These are phyloP conservation scores for Parsonsia alboflavescens DNA, from an alignment of 257 asterid genomes.

Conservation along the genomic window DNA sequence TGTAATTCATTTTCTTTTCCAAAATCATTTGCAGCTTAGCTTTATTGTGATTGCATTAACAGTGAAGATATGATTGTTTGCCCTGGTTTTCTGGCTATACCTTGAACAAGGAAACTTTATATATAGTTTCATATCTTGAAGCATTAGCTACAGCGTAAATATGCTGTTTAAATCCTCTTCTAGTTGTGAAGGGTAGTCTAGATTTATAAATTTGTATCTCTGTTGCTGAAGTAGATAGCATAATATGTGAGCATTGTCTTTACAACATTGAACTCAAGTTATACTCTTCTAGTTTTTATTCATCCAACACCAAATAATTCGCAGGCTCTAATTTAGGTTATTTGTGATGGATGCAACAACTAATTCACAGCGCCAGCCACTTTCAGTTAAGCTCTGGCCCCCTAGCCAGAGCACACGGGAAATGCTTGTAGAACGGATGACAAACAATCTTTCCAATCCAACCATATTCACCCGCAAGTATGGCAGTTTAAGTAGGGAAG, in stretches of 20 bases:
- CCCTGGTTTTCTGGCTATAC: neutral
- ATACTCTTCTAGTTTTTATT: neutral
- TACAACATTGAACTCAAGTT: neutral
- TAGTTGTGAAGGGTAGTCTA: neutral
- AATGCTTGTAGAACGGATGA: constrained; percentile 74
- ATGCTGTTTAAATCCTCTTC: neutral
- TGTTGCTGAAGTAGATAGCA: neutral
- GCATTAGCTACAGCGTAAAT: neutral
- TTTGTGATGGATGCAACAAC: constrained; percentile 54
- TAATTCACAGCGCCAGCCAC: constrained; percentile 51
- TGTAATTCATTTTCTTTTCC: neutral
- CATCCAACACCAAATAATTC: neutral
- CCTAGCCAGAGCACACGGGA: constrained; percentile 78
- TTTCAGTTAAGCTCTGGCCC: constrained; percentile 91
- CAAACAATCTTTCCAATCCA: constrained; percentile 78
- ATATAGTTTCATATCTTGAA: neutral
- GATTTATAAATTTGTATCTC: neutral
- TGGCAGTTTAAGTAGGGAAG: constrained; percentile 52
- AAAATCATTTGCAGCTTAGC: neutral
- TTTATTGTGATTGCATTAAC: neutral
- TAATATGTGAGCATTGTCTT: neutral
- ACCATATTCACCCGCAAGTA: constrained; percentile 86
- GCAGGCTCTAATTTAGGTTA: constrained; percentile 16
- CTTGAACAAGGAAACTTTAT: neutral
- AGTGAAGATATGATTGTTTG: neutral